phyloP scores from a whole-genome alignment of 2,329 filamentous ascomycete species.

The Arthrinium puccinioides region DNA sequence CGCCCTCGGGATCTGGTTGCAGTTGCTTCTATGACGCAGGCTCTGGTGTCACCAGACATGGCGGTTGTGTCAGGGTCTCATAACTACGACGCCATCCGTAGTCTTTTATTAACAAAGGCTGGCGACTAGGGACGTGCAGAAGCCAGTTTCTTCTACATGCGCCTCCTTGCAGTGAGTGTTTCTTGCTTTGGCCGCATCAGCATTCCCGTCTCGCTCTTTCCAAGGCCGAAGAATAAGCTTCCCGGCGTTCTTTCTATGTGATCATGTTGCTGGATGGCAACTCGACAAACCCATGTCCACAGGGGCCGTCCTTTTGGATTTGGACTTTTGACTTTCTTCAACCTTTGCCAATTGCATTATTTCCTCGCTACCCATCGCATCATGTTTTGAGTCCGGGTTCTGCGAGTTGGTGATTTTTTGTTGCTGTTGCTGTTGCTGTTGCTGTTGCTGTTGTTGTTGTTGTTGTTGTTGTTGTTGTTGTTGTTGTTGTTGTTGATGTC shows the following conservation, averaged over 20 bases:
- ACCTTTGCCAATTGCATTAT: conserved; percentile 12
- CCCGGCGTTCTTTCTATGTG: conserved; percentile 3
- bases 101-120: conserved; percentile 1
- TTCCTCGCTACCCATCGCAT: conserved; percentile 20
- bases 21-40: conserved; percentile 5
- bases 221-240: conserved; percentile 6
- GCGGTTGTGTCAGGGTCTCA: conserved; percentile 6
- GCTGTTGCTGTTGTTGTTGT: too few species aligned
- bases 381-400: conserved; percentile 30
- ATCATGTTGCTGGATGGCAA: conserved; percentile 4
- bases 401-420: conserved; percentile 17
- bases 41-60: conserved; percentile 5
- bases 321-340: conserved; percentile 7
- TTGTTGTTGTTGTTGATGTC: conserved; percentile 15
- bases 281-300: conserved; percentile 1
- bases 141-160: conserved; percentile 1
- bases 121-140: conserved; percentile 1
- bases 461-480: too few species aligned
- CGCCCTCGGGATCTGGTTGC: conserved; percentile 7
- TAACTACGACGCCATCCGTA: conserved; percentile 2
- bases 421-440: too few species aligned
- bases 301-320: conserved; percentile 3
- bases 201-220: not conserved
- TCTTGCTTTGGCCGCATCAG: not conserved
- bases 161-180: not conserved